Evolutionary conservation across 805 yeast species (phyloP).

Genomic region (Limtongia smithiae): DNA sequence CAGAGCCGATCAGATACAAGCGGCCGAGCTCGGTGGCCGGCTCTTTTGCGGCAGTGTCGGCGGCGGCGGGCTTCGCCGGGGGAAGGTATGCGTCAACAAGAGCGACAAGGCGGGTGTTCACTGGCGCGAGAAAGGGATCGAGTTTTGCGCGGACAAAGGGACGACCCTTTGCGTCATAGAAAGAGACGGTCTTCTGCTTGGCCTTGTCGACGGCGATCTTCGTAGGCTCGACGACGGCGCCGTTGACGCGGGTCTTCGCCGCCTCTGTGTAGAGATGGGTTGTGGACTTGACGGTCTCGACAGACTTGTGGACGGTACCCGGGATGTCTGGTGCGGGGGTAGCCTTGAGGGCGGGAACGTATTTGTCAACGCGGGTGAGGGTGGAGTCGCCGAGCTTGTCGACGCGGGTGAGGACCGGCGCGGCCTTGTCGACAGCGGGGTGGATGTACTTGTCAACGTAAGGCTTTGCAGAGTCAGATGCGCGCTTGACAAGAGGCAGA

Average conservation of each 20-base stretch:
- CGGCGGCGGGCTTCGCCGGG: constrained; percentile 7
- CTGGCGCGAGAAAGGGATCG: constrained; percentile 60
- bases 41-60: not conserved
- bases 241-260: constrained; percentile 37
- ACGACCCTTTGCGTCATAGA: constrained; percentile 58
- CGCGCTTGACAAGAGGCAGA: constrained; percentile 21
- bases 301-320: constrained; percentile 41
- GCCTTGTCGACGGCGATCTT: constrained; percentile 44
- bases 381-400: constrained; percentile 55
- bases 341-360: constrained; percentile 58
- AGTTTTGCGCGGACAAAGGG: constrained; percentile 59
- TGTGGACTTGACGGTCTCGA: constrained; percentile 37
- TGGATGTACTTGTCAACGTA: constrained; percentile 30
- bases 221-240: constrained; percentile 51
- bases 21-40: constrained; percentile 23
- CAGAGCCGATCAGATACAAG: constrained; percentile 16
- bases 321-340: constrained; percentile 53
- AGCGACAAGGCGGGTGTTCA: constrained; percentile 53
- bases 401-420: constrained; percentile 46
- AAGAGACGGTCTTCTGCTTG: constrained; percentile 47
- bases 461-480: constrained; percentile 25
- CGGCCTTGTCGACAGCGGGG: constrained; percentile 40
- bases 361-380: constrained; percentile 55
- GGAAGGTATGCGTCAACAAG: constrained; percentile 48
- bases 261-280: constrained; percentile 37